Percentiles rank a stretch among this genome's conserved stretches.
phyloP scores from a whole-genome alignment of 345 rosid species.

The Ricinus communis region DNA sequence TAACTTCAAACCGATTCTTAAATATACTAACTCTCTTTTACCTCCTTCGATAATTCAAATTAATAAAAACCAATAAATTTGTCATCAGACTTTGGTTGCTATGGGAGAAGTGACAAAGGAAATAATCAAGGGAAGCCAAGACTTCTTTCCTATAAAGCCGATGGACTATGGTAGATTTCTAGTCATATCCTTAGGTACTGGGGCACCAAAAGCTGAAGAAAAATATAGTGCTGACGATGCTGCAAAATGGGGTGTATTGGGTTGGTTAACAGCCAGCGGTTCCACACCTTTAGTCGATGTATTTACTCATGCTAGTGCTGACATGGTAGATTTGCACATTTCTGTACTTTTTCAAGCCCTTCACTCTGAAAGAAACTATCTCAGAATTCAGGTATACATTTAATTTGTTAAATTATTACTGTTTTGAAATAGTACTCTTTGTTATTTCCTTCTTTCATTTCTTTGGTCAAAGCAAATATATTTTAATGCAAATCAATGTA shows the following conservation, averaged over 20 bases:
- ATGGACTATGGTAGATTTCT: conserved; percentile 47
- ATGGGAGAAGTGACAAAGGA: conserved; percentile 52
- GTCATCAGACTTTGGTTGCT: conserved; percentile 41
- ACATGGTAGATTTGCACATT: conserved; percentile 62
- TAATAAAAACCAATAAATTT: too few relatives aligned
- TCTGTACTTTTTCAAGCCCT: conserved; percentile 51
- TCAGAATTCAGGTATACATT: conserved; percentile 36
- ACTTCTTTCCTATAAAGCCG: conserved; percentile 43
- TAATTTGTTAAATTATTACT: not conserved
- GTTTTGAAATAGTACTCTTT: too few relatives aligned
- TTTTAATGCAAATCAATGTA: too few relatives aligned
- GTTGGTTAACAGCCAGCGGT: conserved; percentile 53
- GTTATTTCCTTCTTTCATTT: not conserved
- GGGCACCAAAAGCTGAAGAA: conserved; percentile 33
- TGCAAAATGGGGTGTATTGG: conserved; percentile 61
- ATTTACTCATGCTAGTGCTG: conserved; percentile 58
- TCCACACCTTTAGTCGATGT: conserved; percentile 56
- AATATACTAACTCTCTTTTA: not conserved
- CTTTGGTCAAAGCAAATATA: not conserved
- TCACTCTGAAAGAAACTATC: conserved; percentile 39
- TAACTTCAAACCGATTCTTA: not conserved
- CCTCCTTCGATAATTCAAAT: too few relatives aligned
- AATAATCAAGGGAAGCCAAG: conserved; percentile 34
- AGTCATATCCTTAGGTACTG: conserved; percentile 64
- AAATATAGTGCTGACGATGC: conserved; percentile 43